These are phyloP conservation scores for Plasmodium chabaudi DNA, from an alignment of 169 alveolate species.

Conservation along the genomic window DNA sequence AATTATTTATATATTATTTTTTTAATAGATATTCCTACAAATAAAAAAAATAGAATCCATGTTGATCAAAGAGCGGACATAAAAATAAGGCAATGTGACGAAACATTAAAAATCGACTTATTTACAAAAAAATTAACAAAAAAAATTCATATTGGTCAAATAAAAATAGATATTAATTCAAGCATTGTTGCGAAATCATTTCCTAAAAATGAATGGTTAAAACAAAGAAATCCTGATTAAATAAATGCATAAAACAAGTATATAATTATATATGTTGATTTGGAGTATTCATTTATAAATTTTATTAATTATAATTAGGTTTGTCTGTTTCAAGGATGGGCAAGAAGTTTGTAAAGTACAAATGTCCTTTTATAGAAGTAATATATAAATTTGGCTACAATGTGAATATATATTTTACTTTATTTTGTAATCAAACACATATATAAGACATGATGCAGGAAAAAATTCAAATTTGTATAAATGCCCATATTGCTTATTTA, in stretches of 20 bases:
- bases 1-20: neutral
- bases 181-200: constrained; percentile 48
- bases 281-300: neutral
- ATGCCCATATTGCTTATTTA: no score
- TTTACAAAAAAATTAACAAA: constrained; percentile 75
- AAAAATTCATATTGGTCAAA: constrained; percentile 72
- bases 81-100: constrained; percentile 76
- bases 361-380: constrained; percentile 72
- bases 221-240: neutral
- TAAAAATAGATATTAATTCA: constrained; percentile 66
- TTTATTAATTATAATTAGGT: constrained; percentile 28
- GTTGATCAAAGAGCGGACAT: constrained; percentile 65
- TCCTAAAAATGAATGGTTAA: constrained; percentile 75
- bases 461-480: no score
- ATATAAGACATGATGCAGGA: neutral
- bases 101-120: constrained; percentile 36
- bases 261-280: neutral
- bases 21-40: constrained; percentile 46
- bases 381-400: neutral
- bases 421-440: neutral
- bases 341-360: constrained; percentile 77
- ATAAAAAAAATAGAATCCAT: constrained; percentile 73
- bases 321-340: constrained; percentile 75
- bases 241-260: constrained; percentile 2
- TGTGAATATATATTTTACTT: neutral